Base-by-base conservation (phyloP, 805 yeast genomes). In the Huiozyma naganishii region DNA sequence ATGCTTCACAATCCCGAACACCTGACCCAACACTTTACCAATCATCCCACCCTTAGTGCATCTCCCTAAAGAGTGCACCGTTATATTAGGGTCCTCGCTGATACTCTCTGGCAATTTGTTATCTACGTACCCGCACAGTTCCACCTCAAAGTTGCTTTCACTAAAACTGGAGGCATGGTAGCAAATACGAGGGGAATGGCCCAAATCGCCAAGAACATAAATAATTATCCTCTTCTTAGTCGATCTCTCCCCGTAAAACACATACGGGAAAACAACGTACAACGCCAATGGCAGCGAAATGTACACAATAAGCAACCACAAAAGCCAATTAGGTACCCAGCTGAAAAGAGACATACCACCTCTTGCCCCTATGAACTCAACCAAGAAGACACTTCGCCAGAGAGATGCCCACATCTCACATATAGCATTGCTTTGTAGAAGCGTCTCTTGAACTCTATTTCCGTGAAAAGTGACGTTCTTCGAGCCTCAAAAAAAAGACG, bases 101-200 rank as follows among this genome's bases (percentile, higher is more conserved):
- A 83, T 57, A 32, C 69, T 76, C 6, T 51, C 49, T 0, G 87
- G 77, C 1, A 82, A 69, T 6, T 62, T 58, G 30, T 77, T 73
- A 44, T 80, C 83, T 0, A 79, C 50, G 52, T 89, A 90, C 0
- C 98, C 98, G 59, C 95, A 83, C 32, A 92, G 61, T 45, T 82
- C 85, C 4, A 92, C 97, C 39, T 70, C 68, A 61, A 80, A 83
- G 0, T 88, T 92, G 12, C 67, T 62, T 1, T 62, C 55, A n/a
- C 83, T 73, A 52, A 92, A 79, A 43, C 90, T 81, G 45, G 71
- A 65, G 0, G 95, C 95, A 59, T 92, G 98, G 63, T 90, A 84
- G 52, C 81, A 74, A 83, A 90, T 92, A 47, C 98, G 71, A 6
- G 98, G 98, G 0, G 97, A 89, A 57, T 88, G 95, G 10, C 95